Percentiles rank a stretch among this genome's conserved stretches.
phyloP scores from a whole-genome alignment of 2,329 filamentous ascomycete species.

The Plenodomus tracheiphilus region DNA sequence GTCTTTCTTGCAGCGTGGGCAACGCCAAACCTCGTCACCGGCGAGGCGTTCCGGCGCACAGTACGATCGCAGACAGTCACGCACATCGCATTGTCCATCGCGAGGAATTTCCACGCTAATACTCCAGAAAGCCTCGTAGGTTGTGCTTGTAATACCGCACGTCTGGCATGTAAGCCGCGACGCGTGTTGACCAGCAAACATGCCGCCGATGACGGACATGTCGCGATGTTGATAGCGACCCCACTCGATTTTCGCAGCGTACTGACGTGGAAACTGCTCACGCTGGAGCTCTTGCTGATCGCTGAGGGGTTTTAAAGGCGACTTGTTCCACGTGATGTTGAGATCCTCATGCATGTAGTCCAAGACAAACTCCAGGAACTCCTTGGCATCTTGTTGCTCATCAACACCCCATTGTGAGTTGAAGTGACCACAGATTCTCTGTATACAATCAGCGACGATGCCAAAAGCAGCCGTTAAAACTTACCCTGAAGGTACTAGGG shows the following conservation, averaged over 20 bases:
- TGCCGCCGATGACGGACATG: conserved; percentile 73
- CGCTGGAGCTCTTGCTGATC: conserved; percentile 63
- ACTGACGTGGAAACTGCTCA: conserved; percentile 62
- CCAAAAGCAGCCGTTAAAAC: conserved; percentile 1
- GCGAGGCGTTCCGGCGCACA: conserved; percentile 68
- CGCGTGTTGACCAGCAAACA: conserved; percentile 75
- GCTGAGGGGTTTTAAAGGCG: conserved; percentile 61
- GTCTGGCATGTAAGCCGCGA: conserved; percentile 64
- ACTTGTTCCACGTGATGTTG: conserved; percentile 67
- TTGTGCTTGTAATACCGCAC: conserved; percentile 66
- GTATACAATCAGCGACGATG: conserved; percentile 17
- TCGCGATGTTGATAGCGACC: conserved; percentile 68
- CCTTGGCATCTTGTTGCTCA: conserved; percentile 86
- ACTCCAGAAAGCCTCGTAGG: conserved; percentile 71
- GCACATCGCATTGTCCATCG: conserved; percentile 62
- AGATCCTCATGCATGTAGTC: conserved; percentile 85
- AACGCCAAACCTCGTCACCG: conserved; percentile 71
- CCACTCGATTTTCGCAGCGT: conserved; percentile 77
- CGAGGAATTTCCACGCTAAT: conserved; percentile 72
- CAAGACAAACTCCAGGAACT: conserved; percentile 83
- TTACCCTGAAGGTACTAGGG: conserved; percentile 52
- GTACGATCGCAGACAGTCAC: conserved; percentile 72
- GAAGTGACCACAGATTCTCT: conserved; percentile 65
- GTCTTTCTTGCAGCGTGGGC: conserved; percentile 71
- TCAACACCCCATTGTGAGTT: conserved; percentile 71